Evolutionary conservation across 768 basidiomycete genomes (phyloP).

Genomic region (Boletales sp.): DNA sequence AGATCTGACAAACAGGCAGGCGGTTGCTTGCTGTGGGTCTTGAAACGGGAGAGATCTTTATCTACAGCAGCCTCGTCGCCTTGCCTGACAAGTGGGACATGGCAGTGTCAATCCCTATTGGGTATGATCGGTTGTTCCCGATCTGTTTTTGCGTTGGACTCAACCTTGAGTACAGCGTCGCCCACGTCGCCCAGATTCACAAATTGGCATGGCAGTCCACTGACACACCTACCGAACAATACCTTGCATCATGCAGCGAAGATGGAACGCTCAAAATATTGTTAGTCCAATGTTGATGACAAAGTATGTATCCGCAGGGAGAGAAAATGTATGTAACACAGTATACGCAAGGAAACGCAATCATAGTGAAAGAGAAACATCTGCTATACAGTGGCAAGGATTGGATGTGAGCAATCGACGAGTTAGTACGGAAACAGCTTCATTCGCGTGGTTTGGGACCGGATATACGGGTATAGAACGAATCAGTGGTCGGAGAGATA

Average conservation of each 20-base stretch:
- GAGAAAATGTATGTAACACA: constrained; percentile 26
- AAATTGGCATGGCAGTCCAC: constrained; percentile 75
- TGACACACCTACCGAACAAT: constrained; percentile 28
- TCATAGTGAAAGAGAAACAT: constrained; percentile 21
- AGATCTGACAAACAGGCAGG: constrained; percentile 22
- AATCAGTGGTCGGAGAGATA: constrained; percentile 28
- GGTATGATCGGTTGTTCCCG: constrained; percentile 39
- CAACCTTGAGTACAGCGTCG: constrained; percentile 42
- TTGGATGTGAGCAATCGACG: constrained; percentile 31
- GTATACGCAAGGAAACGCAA: constrained; percentile 21
- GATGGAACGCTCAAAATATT: constrained; percentile 87
- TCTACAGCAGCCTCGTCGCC: constrained; percentile 46
- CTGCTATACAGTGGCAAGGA: constrained; percentile 69
- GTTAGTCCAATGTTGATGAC: constrained; percentile 52
- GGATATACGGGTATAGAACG: constrained; percentile 73
- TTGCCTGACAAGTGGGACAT: constrained; percentile 44
- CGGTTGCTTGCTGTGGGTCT: constrained; percentile 77
- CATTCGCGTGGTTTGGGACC: constrained; percentile 31
- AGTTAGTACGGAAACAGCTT: constrained; percentile 64
- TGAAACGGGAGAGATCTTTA: constrained; percentile 72
- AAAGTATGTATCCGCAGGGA: constrained; percentile 36
- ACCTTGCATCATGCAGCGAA: constrained; percentile 87
- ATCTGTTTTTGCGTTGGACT: not conserved
- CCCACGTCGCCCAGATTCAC: constrained; percentile 78
- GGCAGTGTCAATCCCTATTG: constrained; percentile 42